Base-by-base conservation (phyloP, 1,284 basidiomycete genomes). In the Microbotryomycetes sp. region DNA sequence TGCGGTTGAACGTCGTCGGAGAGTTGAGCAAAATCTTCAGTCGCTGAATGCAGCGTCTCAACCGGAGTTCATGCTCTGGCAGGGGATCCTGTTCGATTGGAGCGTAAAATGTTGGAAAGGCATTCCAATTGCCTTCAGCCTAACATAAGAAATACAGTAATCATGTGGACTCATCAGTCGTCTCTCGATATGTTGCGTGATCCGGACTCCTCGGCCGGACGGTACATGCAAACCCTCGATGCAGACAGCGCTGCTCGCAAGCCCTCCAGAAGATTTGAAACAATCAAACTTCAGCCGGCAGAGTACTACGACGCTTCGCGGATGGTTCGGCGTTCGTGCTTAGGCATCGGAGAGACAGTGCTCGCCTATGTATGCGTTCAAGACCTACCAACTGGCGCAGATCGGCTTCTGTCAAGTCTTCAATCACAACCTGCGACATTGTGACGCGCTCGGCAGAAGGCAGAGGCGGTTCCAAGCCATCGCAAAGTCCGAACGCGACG, bases 41-140 rank as follows among this genome's bases (percentile, higher is more conserved):
- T 24, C 62, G 62, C 26, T 26, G 18, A 5, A 57, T 35, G 47
- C 53, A 52, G 15, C 63, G 63, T 16, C 45, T 45, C 28, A 61
- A 29, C 31, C 57, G 64, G 54, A 60, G 23, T 28, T 60, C 55
- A 55, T 62, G 60, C 4, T 55, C 35, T 3, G 64, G 60, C 16
- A 47, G 52, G 24, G 23, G 15, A 16, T 54, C 46, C 30, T 52
- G 52, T 18, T 54, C 52, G 24, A 62, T 30, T 1, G 52, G 52
- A 4, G 24, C 47, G 53, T 58, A 62, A 48, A 62, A 62, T 27
- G 56, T 59, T 4, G 60, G 47, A 31, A 65, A 57, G 21, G 58
- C 53, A 3, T 52, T 52, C 29, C 56, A 45, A 46, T 56, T 54
- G 45, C 60, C 56, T 23, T 55, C 52, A 9, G 64, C 60, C 64